These are phyloP conservation scores for Ophiostoma populinum DNA, from an alignment of 2,329 filamentous ascomycete genomes.

Conservation along the genomic window DNA sequence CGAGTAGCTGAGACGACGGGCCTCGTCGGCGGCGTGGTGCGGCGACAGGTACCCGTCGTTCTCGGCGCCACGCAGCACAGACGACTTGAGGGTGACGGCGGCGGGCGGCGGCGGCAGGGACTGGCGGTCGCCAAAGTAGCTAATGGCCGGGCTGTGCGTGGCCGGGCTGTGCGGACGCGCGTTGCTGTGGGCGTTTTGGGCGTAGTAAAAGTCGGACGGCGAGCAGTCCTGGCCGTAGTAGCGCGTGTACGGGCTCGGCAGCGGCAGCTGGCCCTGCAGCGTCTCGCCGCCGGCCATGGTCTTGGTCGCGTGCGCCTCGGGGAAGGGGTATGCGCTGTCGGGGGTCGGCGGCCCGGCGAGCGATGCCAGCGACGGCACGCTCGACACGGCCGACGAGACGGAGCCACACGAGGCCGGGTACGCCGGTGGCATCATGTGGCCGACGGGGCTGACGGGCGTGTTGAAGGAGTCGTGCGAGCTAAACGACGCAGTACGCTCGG, in stretches of 20 bases:
- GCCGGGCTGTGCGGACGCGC: too few relatives aligned
- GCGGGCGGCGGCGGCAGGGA: constrained; percentile 10
- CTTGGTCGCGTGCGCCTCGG: constrained; percentile 4
- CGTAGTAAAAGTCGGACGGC: constrained; percentile 10
- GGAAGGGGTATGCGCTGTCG: constrained; percentile 7
- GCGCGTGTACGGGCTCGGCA: constrained; percentile 3
- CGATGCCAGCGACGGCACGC: constrained; percentile 4
- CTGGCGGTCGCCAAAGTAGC: constrained; percentile 15
- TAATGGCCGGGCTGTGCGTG: constrained; percentile 10
- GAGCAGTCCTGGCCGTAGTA: constrained; percentile 8
- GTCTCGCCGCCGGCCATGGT: not conserved
- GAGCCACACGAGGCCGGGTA: constrained; percentile 59
- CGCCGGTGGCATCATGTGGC: constrained; percentile 64
- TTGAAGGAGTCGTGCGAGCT: constrained; percentile 1
- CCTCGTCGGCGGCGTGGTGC: not conserved
- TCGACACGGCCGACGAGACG: constrained; percentile 24
- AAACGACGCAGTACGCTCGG: constrained; percentile 8
- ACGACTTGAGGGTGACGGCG: constrained; percentile 10
- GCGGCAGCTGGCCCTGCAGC: constrained; percentile 3
- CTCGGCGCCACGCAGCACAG: not conserved
- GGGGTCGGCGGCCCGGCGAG: constrained; percentile 8
- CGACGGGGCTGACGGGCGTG: constrained; percentile 45
- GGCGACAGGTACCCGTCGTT: constrained; percentile 2
- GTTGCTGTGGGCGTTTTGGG: too few relatives aligned
- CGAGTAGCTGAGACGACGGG: constrained; percentile 5